Evolutionary conservation across 2,329 filamentous ascomycete species (phyloP), one percentile per base, ranked within the genome.

Genomic region (Ascochyta fabae): DNA sequence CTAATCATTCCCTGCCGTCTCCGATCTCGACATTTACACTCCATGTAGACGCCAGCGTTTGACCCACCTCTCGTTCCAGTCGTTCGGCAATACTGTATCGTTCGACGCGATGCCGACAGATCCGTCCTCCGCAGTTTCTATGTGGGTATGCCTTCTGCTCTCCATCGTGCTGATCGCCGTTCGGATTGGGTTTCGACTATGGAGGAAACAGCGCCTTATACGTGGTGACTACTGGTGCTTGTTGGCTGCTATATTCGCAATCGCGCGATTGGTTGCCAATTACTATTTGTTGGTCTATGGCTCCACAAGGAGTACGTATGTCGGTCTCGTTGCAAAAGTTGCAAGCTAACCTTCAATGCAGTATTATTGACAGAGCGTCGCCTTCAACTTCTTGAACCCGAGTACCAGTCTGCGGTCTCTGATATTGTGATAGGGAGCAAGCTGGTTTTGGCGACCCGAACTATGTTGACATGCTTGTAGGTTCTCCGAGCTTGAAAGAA

Each of bases 171-270:
- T 65, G 43, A 58, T 65, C 47, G 50, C 27, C 19, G 15, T 48
- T 1, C 58, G 62, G 47, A 58, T 63, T 27, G 29, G 43, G 1
- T 48, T 62, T 27, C 60, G 62, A 29, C 24, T 52, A 47, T 41
- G 50, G 49, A 53, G 56, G 33, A 49, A 50, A 22, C 62, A 65
- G 41, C 48, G 24, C 19, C 54, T 63, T 29, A 53, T 52, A 23
- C 51, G 42, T 8, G 62, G 62, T 33, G 62, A 65, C 40, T 63
- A 58, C 36, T 65, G 62, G 60, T 61, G 60, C 45, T 46, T 65
- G 12, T 22, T 45, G 13, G 56, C 62, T 27, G 60, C 49, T 5
- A 9, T 61, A 4, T 54, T 59, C 23, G 60, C 59, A 13, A 6
- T 63, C 3, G 53, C 48, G 22, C 58, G 62, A 22, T 39, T 65